Evolutionary conservation across 305 asterid species (phyloP), one percentile per base, ranked within the genome.

Genomic region (Nicotiana rustica): DNA sequence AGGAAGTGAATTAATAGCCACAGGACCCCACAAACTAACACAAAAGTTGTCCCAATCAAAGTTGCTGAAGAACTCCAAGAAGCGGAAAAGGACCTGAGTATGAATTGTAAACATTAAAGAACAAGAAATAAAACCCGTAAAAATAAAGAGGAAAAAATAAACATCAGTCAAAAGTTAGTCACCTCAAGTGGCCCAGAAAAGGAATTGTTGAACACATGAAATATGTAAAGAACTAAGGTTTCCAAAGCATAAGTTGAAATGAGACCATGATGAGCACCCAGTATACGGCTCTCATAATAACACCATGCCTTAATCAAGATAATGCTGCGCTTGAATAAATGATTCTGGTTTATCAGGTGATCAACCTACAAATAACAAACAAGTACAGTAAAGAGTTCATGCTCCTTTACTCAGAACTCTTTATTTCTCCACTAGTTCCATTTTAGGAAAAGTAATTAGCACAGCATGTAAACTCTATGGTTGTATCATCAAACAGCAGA

Each of bases 21-120:
- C 97, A 85, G 98, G 99, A 64, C 99, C 98, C 96, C 94, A 91
- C 86, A 96, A 88, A 89, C 99, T 96, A 83, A 94, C 94, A 90
- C 99, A 93, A 88, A 87, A 94, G 82, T 90, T 92, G 82, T 94
- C 98, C 98, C 98, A 96, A 85, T 96, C 98, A 75, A 96, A 96
- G 87, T 91, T 92, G 91, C 99, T 92, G 91, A 92, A 96, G 89
- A 92, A 93, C 90, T 90, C 94, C 89, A 95, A 91, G 86, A 94
- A 92, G 59, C 93, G 94, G 82, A 88, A 91, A 56, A 95, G 93
- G 81, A 93, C 98, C 98, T 81, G 85, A 85, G 71, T 19, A 71
- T 84, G 73, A 81, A 80, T 65, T 57, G 21, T 47, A 62, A 77
- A 66, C 29, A 66, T 35, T 57, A 77, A 78, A 82, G 75, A 62